Evolutionary conservation across 1,284 basidiomycete genomes (phyloP), one percentile per base, ranked within the genome.

Genomic region (Cerrena zonata): DNA sequence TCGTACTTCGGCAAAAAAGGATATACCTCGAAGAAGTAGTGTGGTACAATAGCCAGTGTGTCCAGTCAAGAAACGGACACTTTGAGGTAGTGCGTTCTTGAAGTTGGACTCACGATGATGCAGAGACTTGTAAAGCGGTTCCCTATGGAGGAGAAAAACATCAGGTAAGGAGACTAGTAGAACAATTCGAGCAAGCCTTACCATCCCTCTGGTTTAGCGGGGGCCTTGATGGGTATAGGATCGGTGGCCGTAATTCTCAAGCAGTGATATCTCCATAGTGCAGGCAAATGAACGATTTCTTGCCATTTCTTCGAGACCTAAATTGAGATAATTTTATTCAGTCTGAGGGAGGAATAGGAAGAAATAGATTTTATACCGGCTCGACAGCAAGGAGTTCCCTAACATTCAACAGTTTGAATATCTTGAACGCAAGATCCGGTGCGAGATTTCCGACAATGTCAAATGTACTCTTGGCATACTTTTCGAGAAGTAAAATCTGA

Each of bases 31-130:
- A 34, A 94, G 69, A 26, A 91, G 75, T 36, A 95, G 72, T 0
- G 88, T 89, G 0, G 92, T 95, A 56, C 90, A 91, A 64, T 93
- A 94, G 63, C 86, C 89, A 4, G 85, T 90, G 60, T 95, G 92
- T 0, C 91, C 92, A 40, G 80, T 78, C 46, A 94, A 74, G 72
- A 91, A 84, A 11, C 83, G 73, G 38, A 94, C 75, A 13, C 72
- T 78, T 66, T 94, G 91, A 0, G 91, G 87, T 1, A 91, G 71
- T 0, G 77, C 88, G 58, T 86, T 70, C 39, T 72, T 72, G 78
- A 94, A 92, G 69, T 95, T 94, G 42, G 82, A 80, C 68, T 95
- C 92, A 34, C 92, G 83, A 64, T 89, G 84, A 62, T 91, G 89
- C 4, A 95, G 75, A 3, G 84, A 84, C 40, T 84, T 82, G 64